Conservation (phyloP, 1,139 yeast genomes). For the Magnusiomyces magnusii region DNA sequence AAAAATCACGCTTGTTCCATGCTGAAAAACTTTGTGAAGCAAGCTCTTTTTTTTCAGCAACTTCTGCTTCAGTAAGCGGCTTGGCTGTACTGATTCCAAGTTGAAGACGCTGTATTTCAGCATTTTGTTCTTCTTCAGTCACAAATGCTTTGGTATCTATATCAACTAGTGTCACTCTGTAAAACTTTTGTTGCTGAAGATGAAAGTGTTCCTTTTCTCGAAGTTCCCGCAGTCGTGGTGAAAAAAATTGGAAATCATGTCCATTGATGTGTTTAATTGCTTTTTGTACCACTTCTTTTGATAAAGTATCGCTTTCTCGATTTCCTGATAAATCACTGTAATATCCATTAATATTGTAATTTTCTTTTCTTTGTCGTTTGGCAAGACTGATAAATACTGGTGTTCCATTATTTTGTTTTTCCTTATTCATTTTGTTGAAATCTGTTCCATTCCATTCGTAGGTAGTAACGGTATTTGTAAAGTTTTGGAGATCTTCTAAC, state of each 20-base stretch:
- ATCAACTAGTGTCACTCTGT: too few relatives aligned
- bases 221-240: constrained; percentile 53
- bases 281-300: constrained; percentile 39
- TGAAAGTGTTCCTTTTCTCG: constrained; percentile 74
- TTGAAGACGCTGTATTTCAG: constrained; percentile 54
- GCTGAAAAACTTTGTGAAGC: constrained; percentile 59
- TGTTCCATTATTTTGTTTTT: constrained; percentile 22
- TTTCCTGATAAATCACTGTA: constrained; percentile 87
- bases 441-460: constrained; percentile 96
- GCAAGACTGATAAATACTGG: constrained; percentile 70
- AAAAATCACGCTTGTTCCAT: constrained; percentile 87
- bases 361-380: constrained; percentile 84
- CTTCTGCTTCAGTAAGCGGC: constrained; percentile 73
- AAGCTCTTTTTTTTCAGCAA: constrained; percentile 50
- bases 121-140: constrained; percentile 45
- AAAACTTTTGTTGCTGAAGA: too few relatives aligned
- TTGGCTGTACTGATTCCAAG: constrained; percentile 63
- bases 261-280: constrained; percentile 67
- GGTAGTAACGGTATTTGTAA: constrained; percentile 78
- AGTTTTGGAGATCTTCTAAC: constrained; percentile 84
- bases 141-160: too few relatives aligned
- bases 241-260: constrained; percentile 87
- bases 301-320: constrained; percentile 24
- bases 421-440: constrained; percentile 54
- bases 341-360: constrained; percentile 79